Evolutionary conservation across 306 rosid genomes (phyloP).

Genomic region (Casuarina cunninghamiana): DNA sequence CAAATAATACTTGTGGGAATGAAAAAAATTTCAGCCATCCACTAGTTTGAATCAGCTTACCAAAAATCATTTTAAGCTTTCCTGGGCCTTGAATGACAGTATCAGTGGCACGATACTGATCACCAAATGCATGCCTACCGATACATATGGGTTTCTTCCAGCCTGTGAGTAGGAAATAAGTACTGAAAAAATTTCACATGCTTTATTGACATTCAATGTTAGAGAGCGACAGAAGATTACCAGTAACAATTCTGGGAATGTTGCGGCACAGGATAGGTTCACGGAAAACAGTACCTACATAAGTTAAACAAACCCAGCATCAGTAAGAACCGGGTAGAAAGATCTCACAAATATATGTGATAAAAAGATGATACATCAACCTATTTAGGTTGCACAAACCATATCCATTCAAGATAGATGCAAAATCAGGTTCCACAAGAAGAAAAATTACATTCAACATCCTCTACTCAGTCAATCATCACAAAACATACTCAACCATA

Average conservation of each 20-base stretch:
- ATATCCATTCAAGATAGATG: background rate
- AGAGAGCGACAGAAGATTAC: conserved; percentile 46
- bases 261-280: conserved; percentile 90
- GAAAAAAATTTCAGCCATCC: conserved; percentile 21
- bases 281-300: conserved; percentile 88
- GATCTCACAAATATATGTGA: background rate
- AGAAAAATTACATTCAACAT: background rate
- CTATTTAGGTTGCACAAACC: background rate
- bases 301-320: background rate
- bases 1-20: conserved; percentile 10
- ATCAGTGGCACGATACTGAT: conserved; percentile 97
- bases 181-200: conserved; percentile 28
- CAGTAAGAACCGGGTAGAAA: conserved; percentile 21
- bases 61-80: conserved; percentile 90
- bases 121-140: conserved; percentile 99
- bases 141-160: conserved; percentile 99
- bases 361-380: background rate
- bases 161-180: conserved; percentile 56
- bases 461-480: background rate
- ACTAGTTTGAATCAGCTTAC: conserved; percentile 46
- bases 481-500: background rate
- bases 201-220: conserved; percentile 24
- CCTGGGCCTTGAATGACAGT: conserved; percentile 72
- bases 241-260: conserved; percentile 72
- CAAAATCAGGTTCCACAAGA: background rate